Evolutionary conservation across 257 asterid genomes (phyloP).

Genomic region (Rauvolfia tetraphylla): DNA sequence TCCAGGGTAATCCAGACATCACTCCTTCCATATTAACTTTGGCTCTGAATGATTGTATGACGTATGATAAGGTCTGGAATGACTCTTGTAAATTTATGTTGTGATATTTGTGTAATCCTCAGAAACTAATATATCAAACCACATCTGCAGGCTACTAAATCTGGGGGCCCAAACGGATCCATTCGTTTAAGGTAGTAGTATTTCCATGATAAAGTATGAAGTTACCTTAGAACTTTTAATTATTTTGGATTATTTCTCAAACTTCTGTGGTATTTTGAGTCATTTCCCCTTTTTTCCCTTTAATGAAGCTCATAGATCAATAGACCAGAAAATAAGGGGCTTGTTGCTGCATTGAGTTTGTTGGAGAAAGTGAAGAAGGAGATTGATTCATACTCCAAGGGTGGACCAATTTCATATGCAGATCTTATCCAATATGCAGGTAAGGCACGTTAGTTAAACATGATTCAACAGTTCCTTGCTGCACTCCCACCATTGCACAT

Average conservation of each 20-base stretch:
- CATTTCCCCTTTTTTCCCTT: constrained; percentile 33
- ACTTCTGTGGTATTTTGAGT: constrained; percentile 8
- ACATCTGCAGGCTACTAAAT: constrained; percentile 76
- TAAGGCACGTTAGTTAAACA: constrained; percentile 18
- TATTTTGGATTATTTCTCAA: background rate
- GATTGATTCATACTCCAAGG: constrained; percentile 70
- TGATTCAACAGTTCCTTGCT: background rate
- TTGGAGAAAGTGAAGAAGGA: constrained; percentile 86
- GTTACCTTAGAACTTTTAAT: background rate
- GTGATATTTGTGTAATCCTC: constrained; percentile 14
- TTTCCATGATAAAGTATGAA: background rate
- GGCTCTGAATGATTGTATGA: constrained; percentile 81
- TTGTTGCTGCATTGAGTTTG: constrained; percentile 54
- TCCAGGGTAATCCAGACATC: constrained; percentile 68
- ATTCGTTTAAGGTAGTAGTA: constrained; percentile 75
- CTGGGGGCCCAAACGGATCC: constrained; percentile 98
- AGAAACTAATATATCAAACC: constrained; percentile 30
- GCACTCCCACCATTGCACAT: background rate
- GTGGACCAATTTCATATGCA: constrained; percentile 84
- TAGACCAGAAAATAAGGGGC: constrained; percentile 90
- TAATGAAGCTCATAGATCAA: constrained; percentile 95
- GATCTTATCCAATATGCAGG: constrained; percentile 92
- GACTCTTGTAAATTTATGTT: constrained; percentile 17
- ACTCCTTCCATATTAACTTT: constrained; percentile 68
- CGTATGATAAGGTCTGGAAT: constrained; percentile 85